Percentiles rank a stretch among this genome's conserved stretches.
Conservation (phyloP, 768 basidiomycete species). For the Rhodosporidiobolus odoratus region DNA sequence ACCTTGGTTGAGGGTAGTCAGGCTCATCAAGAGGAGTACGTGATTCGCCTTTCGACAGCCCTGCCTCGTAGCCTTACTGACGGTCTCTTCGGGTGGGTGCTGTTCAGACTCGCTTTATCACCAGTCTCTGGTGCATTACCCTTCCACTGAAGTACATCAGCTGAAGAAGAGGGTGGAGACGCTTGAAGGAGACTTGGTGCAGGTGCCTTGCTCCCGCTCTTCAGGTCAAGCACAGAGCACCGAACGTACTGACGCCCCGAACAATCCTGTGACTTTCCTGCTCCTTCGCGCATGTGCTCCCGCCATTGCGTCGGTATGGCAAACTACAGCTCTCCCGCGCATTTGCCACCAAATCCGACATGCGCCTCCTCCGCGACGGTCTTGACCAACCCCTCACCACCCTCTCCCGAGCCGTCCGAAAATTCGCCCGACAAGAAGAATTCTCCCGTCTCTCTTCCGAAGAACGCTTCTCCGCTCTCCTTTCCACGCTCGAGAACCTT, state of each 20-base stretch:
- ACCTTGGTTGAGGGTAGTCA: slow-evolving; percentile 38
- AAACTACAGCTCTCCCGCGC: slow-evolving; percentile 13
- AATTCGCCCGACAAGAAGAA: slow-evolving; percentile 34
- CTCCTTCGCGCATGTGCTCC: not conserved
- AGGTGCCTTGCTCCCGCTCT: not conserved
- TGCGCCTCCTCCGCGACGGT: slow-evolving; percentile 35
- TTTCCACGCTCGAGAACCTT: not conserved
- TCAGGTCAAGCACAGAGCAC: too few relatives aligned
- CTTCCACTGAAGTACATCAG: slow-evolving; percentile 35
- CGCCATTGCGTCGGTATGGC: not conserved
- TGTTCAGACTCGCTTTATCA: slow-evolving; percentile 39
- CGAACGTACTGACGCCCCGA: too few relatives aligned
- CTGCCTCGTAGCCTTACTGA: not conserved
- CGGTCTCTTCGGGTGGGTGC: not conserved
- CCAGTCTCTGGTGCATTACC: slow-evolving; percentile 39
- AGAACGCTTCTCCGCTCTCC: slow-evolving; percentile 35
- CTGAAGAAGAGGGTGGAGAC: slow-evolving; percentile 30
- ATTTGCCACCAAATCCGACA: slow-evolving; percentile 31
- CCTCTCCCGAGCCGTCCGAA: slow-evolving; percentile 32
- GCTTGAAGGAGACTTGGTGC: slow-evolving; percentile 37
- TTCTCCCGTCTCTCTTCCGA: slow-evolving; percentile 28
- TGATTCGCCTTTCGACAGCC: not conserved
- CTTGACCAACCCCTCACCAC: slow-evolving; percentile 36
- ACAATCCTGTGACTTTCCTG: too few relatives aligned
- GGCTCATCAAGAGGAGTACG: slow-evolving; percentile 36